Conservation (phyloP, 2,329 filamentous ascomycete species). For the Lecanosticta acicola region DNA sequence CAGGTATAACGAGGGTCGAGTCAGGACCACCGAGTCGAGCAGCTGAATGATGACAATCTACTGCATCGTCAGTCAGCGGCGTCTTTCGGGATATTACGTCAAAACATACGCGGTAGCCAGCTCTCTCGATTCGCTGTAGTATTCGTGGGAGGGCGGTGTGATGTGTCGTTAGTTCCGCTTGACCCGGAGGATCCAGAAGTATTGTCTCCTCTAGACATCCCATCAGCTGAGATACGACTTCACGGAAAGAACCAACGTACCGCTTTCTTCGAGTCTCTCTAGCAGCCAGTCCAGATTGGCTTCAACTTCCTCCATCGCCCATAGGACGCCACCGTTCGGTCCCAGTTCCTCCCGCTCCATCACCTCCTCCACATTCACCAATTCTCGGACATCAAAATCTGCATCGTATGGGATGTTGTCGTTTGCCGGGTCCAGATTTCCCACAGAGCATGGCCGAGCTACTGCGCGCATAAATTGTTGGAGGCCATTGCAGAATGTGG, state of each 20-base stretch:
- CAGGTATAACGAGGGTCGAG: constrained; percentile 88
- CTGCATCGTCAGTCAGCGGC: constrained; percentile 34
- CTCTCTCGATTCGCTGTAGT: constrained; percentile 81
- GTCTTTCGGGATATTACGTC: constrained; percentile 1
- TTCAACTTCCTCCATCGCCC: constrained; percentile 91
- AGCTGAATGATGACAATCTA: constrained; percentile 91
- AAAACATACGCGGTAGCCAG: constrained; percentile 71
- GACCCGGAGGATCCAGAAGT: constrained; percentile 91
- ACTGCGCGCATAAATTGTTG: constrained; percentile 97
- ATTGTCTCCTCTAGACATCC: constrained; percentile 68
- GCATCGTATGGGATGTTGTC: constrained; percentile 84
- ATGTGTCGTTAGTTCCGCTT: constrained; percentile 95
- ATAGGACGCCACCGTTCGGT: constrained; percentile 86
- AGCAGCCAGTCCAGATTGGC: constrained; percentile 91
- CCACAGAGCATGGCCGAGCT: constrained; percentile 86
- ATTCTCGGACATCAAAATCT: constrained; percentile 80
- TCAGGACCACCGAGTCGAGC: constrained; percentile 88
- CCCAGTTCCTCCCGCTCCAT: constrained; percentile 89
- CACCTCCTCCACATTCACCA: constrained; percentile 87
- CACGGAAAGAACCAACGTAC: constrained; percentile 10
- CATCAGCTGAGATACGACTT: constrained; percentile 1
- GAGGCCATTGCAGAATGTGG: constrained; percentile 98
- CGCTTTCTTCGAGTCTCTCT: constrained; percentile 62
- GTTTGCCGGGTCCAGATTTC: constrained; percentile 96
- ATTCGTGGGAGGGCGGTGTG: constrained; percentile 88